phyloP scores from a whole-genome alignment of 2,329 filamentous ascomycete genomes.

The Aplosporella prunicola region DNA sequence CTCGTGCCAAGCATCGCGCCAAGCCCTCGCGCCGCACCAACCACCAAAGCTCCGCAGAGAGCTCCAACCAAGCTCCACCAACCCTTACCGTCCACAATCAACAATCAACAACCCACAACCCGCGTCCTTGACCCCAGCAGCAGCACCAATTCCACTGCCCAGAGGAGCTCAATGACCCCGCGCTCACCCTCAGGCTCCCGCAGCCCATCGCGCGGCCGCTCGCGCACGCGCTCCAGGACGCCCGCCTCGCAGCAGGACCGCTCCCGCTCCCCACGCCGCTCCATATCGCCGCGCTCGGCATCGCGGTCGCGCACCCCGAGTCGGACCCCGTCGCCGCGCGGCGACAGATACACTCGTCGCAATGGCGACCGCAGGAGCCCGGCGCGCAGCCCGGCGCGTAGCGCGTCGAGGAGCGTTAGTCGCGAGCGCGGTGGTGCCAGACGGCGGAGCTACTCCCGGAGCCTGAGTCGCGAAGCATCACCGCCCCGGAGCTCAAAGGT shows the following conservation, averaged over 20 bases:
- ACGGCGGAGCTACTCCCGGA: constrained; percentile 21
- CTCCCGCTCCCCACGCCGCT: constrained; percentile 26
- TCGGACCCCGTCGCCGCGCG: constrained; percentile 14
- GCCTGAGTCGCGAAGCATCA: constrained; percentile 25
- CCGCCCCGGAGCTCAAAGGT: constrained; percentile 31
- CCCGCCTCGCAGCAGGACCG: too few species aligned
- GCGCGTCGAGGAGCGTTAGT: constrained; percentile 15
- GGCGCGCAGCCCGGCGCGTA: constrained; percentile 20
- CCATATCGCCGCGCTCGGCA: constrained; percentile 28
- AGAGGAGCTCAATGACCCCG: constrained; percentile 5
- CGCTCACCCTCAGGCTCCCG: constrained; percentile 14
- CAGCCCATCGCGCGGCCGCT: constrained; percentile 34
- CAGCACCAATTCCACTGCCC: too few species aligned
- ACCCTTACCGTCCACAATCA: too few species aligned
- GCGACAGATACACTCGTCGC: constrained; percentile 16
- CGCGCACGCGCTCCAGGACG: constrained; percentile 21
- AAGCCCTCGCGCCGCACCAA: too few species aligned
- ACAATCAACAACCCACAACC: too few species aligned
- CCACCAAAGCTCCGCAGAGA: too few species aligned
- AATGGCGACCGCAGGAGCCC: constrained; percentile 28
- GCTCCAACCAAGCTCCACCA: too few species aligned
- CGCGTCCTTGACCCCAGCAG: too few species aligned
- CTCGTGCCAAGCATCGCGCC: too few species aligned
- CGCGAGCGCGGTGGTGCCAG: constrained; percentile 9
- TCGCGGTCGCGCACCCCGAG: constrained; percentile 23